These are phyloP conservation scores for Antarctomyces pellizariae DNA, from an alignment of 495 filamentous ascomycete species.

Conservation along the genomic window DNA sequence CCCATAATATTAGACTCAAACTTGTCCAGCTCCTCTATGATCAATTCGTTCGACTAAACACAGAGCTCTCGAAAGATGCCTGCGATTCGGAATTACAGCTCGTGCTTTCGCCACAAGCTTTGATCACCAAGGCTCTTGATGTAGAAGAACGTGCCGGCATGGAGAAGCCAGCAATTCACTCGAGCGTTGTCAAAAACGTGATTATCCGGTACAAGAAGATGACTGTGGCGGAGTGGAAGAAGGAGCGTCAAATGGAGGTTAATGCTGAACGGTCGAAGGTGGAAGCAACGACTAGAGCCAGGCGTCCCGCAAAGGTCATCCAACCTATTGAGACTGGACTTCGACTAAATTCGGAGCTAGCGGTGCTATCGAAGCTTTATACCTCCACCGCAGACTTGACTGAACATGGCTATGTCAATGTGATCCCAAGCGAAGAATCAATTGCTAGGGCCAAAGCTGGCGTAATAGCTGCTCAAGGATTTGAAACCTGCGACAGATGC, in stretches of 20 bases:
- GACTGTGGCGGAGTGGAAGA: constrained; percentile 39
- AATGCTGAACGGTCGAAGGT: constrained; percentile 13
- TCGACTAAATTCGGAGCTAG: constrained; percentile 38
- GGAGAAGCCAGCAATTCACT: constrained; percentile 43
- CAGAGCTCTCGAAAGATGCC: constrained; percentile 29
- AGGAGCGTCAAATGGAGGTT: constrained; percentile 15
- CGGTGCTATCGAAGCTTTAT: constrained; percentile 31
- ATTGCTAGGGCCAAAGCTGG: constrained; percentile 38
- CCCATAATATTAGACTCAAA: constrained; percentile 38
- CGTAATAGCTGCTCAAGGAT: constrained; percentile 40
- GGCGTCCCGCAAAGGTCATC: constrained; percentile 14
- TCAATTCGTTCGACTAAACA: constrained; percentile 49
- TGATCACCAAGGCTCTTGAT: constrained; percentile 60
- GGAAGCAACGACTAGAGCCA: constrained; percentile 7
- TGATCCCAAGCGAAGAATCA: constrained; percentile 32
- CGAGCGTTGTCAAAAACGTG: constrained; percentile 55
- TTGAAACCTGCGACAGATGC: constrained; percentile 79
- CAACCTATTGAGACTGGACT: constrained; percentile 45
- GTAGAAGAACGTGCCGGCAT: constrained; percentile 60
- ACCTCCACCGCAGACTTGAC: constrained; percentile 34
- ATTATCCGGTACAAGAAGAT: constrained; percentile 55
- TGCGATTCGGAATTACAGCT: constrained; percentile 18
- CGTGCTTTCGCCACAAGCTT: constrained; percentile 37
- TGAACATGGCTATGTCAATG: constrained; percentile 50
- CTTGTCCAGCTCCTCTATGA: constrained; percentile 53